Evolutionary conservation across 129 eudicot genomes (phyloP).

Genomic region (Calendula officinalis): DNA sequence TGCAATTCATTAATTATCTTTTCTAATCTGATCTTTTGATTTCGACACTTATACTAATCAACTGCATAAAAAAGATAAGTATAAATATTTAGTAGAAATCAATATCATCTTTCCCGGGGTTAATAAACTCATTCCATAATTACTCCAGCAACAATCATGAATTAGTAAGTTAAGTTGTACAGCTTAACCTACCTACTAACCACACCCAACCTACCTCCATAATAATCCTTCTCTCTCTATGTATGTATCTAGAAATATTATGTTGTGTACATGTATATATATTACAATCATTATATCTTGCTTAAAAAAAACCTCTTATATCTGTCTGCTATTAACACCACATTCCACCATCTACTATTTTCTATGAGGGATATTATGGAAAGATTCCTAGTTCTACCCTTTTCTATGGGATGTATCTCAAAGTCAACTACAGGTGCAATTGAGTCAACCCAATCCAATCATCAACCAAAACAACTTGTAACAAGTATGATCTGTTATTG

Average conservation of each 20-base stretch:
- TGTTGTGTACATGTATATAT: conserved; percentile 7
- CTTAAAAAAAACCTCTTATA: conserved; percentile 27
- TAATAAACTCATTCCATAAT: conserved; percentile 15
- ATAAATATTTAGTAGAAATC: too few relatives aligned
- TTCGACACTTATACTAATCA: too few relatives aligned
- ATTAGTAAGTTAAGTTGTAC: conserved; percentile 72
- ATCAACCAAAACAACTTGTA: conserved; percentile 27
- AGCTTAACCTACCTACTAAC: conserved; percentile 69
- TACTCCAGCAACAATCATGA: conserved; percentile 35
- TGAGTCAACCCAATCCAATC: conserved; percentile 25
- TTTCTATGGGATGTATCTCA: conserved; percentile 62
- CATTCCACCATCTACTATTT: conserved; percentile 2
- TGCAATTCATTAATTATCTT: too few relatives aligned
- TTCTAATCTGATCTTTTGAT: too few relatives aligned
- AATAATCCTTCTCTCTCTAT: conserved; percentile 4
- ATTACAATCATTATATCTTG: conserved; percentile 52
- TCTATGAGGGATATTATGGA: conserved; percentile 49
- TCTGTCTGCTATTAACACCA: conserved; percentile 12
- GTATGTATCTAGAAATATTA: conserved; percentile 17
- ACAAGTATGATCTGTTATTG: conserved; percentile 28
- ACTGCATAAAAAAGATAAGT: too few relatives aligned
- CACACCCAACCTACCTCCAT: conserved; percentile 48
- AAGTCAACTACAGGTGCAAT: conserved; percentile 44
- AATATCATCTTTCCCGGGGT: too few relatives aligned
- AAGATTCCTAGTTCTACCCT: conserved; percentile 58